phyloP scores from a whole-genome alignment of 2,329 filamentous ascomycete genomes.

The Cordyceps tenuipes region DNA sequence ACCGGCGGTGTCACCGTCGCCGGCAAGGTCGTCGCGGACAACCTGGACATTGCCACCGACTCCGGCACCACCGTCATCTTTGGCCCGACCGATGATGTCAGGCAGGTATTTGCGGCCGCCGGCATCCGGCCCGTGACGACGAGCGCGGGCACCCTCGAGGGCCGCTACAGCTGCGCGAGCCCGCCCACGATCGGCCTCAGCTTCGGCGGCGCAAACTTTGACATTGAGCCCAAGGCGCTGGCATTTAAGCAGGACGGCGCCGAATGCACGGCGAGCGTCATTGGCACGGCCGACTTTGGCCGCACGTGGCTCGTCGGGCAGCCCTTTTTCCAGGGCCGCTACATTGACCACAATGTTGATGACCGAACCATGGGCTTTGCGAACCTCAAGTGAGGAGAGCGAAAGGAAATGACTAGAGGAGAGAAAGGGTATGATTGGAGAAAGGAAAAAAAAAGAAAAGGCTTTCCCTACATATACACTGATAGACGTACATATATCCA shows the following conservation, averaged over 20 bases:
- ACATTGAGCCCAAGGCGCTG: conserved; percentile 14
- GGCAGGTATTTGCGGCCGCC: conserved; percentile 12
- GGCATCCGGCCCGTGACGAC: conserved; percentile 12
- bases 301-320: conserved; percentile 17
- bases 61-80: conserved; percentile 16
- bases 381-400: conserved; percentile 5
- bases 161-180: conserved; percentile 14
- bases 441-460: too few species aligned
- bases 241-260: conserved; percentile 14
- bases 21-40: neutral
- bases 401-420: too few species aligned
- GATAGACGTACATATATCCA: neutral
- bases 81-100: conserved; percentile 13
- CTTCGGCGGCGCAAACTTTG: conserved; percentile 14
- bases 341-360: conserved; percentile 16
- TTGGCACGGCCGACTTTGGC: conserved; percentile 13
- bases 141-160: conserved; percentile 10
- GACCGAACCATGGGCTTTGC: conserved; percentile 16
- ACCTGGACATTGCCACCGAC: conserved; percentile 13
- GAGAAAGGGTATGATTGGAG: too few species aligned
- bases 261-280: conserved; percentile 15
- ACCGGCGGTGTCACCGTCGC: conserved; percentile 13
- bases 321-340: conserved; percentile 18
- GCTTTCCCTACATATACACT: neutral
- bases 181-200: conserved; percentile 14